These are phyloP conservation scores for Aristolochia californica DNA, from an alignment of 164 flowering plant species.

Conservation along the genomic window DNA sequence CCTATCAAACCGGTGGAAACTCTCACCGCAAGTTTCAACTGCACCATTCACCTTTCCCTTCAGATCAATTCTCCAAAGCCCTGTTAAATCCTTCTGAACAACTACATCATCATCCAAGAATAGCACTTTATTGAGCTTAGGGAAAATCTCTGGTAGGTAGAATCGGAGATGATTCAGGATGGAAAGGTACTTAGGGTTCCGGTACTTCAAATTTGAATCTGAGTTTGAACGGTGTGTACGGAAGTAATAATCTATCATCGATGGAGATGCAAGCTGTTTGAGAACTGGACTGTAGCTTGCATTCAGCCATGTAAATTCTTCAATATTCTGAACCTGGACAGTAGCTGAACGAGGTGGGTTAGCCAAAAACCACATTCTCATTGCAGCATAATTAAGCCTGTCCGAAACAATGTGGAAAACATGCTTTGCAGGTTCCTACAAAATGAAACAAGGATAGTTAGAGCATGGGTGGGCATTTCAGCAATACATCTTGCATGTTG, in stretches of 20 bases:
- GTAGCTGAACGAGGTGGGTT: constrained; percentile 75
- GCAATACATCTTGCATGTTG: too few relatives aligned
- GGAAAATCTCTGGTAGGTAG: constrained; percentile 85
- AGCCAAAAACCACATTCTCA: constrained; percentile 89
- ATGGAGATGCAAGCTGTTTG: constrained; percentile 62
- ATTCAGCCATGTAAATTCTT: constrained; percentile 89
- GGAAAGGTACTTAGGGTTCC: constrained; percentile 89
- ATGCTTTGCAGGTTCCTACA: constrained; percentile 67
- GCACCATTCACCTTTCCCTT: constrained; percentile 92
- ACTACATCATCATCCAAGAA: constrained; percentile 94
- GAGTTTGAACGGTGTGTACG: constrained; percentile 58
- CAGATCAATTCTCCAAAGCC: constrained; percentile 68
- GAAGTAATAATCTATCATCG: constrained; percentile 88
- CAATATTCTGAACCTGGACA: constrained; percentile 71
- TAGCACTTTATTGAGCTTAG: constrained; percentile 77
- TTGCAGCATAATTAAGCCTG: constrained; percentile 78
- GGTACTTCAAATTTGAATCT: constrained; percentile 76
- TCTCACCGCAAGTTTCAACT: constrained; percentile 45
- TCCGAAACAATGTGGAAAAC: constrained; percentile 92
- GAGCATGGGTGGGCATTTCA: too few relatives aligned
- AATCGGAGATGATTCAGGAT: constrained; percentile 93
- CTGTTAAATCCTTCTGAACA: constrained; percentile 76
- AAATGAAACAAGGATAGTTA: not conserved
- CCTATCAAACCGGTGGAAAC: constrained; percentile 21
- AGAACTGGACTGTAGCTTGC: constrained; percentile 88